Conservation (phyloP, 148 eudicot genomes). For the Vaccinium macrocarpon region DNA sequence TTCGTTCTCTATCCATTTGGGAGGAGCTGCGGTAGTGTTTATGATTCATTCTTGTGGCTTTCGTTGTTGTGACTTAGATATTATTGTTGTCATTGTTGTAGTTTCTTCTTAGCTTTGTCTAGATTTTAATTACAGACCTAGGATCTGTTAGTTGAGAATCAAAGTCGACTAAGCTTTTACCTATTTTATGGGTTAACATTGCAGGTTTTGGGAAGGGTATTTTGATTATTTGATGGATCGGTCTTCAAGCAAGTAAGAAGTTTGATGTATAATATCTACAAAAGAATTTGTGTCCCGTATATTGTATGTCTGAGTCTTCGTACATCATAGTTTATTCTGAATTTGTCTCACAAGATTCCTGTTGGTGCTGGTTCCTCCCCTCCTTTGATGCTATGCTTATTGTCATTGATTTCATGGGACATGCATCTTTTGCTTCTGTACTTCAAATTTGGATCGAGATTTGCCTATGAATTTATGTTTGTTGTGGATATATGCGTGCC, state of each 20-base stretch:
- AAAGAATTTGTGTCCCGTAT: background rate
- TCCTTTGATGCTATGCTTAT: background rate
- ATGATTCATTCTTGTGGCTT: background rate
- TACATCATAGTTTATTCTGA: background rate
- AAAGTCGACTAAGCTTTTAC: conserved; percentile 12
- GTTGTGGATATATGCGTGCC: background rate
- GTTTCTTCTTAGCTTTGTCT: background rate
- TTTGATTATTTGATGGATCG: conserved; percentile 91
- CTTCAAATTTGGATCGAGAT: background rate
- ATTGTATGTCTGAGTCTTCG: background rate
- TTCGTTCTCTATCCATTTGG: conserved; percentile 88
- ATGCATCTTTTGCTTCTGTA: conserved; percentile 3
- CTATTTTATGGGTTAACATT: conserved; percentile 20
- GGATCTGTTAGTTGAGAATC: background rate
- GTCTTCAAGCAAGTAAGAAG: conserved; percentile 78
- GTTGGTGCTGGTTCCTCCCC: background rate
- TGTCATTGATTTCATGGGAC: background rate
- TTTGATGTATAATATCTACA: background rate
- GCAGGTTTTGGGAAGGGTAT: conserved; percentile 98
- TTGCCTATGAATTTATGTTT: background rate
- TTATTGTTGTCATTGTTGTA: background rate
- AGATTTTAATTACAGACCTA: background rate
- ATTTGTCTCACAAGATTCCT: background rate
- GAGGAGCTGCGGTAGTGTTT: conserved; percentile 81
- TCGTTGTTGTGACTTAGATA: background rate